Conservation (phyloP, 164 flowering plant genomes). For the Dillenia turbinata region DNA sequence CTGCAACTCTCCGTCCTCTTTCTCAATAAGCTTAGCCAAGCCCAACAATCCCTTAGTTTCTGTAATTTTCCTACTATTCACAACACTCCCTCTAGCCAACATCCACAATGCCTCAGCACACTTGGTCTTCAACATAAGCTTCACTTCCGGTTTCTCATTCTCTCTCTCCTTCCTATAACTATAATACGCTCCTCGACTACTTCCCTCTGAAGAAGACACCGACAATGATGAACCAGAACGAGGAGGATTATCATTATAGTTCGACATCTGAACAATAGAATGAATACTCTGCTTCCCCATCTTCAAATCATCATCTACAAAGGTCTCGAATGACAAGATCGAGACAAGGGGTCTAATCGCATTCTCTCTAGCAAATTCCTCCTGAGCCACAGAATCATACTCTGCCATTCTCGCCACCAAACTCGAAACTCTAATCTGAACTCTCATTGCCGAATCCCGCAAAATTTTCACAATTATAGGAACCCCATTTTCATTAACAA, state of each 20-base stretch:
- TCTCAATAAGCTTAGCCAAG: constrained; percentile 67
- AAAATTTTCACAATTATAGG: constrained; percentile 47
- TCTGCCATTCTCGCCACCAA: constrained; percentile 65
- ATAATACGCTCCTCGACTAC: constrained; percentile 26
- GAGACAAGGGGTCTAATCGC: constrained; percentile 54
- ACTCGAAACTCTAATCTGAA: constrained; percentile 50
- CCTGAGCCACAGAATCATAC: constrained; percentile 35
- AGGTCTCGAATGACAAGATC: constrained; percentile 37
- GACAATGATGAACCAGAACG: constrained; percentile 15
- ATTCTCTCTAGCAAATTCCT: constrained; percentile 65
- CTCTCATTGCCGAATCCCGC: constrained; percentile 42
- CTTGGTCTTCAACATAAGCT: constrained; percentile 43
- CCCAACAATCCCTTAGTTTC: constrained; percentile 80
- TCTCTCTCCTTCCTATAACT: constrained; percentile 42
- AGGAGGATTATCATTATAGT: constrained; percentile 20
- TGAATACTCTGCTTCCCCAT: constrained; percentile 44
- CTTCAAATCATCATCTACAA: constrained; percentile 37
- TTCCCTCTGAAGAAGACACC: constrained; percentile 25
- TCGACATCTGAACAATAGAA: constrained; percentile 44
- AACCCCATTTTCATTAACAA: constrained; percentile 36
- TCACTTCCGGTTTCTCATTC: constrained; percentile 49
- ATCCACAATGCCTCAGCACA: constrained; percentile 73
- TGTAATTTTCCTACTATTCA: constrained; percentile 58
- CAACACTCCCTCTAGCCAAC: constrained; percentile 49
- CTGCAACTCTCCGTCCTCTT: constrained; percentile 58